Base-by-base conservation (phyloP, 179 eudicot species). In the Spergularia azorica region DNA sequence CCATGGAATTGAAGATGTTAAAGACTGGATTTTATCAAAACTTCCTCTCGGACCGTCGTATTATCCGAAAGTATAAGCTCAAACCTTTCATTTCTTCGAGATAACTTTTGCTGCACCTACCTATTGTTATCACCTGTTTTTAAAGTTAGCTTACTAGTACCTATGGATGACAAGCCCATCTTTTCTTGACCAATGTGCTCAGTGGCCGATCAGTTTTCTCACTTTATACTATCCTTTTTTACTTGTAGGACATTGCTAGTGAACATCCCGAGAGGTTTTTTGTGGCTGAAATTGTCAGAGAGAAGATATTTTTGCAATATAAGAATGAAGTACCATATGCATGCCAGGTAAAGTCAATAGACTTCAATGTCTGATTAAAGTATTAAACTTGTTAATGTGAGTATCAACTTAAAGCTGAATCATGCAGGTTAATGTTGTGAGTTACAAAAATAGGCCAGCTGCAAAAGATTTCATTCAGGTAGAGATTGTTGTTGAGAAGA, bases 251-350 rank as follows among this genome's bases (percentile, higher is more conserved):
- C 83, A 95, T 93, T 67, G 86, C 89, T 18, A 95, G 99, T 72
- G 98, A 95, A 86, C 97, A 93, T 79, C 99, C 99, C 46, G 99
- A 95, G 79, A 93, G 99, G 85, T 95, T 95, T 81, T 95, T 95
- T 76, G 91, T 95, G 0, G 95, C 78, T 75, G 99, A 95, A 86
- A 95, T 95, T 46, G 87, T 95, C 75, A 84, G 99, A 79, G 99
- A 95, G 77, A 95, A 95, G 86, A 95, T 95, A 77, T 93, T 93
- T 71, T 79, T 93, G 83, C 99, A 95, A 82, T 95, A 90, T 79
- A 93, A 95, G 54, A 86, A 95, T 79, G 99, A 95, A 89, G 89
- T 95, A 83, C 99, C 99, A 60, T 95, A 95, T 75, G 97, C 97
- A 63, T 90, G 92, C 75, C 99, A 95, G 98, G 98, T 91, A 75